Evolutionary conservation across 78 protist genomes (phyloP), one percentile per base, ranked within the genome.

Genomic region (Dictyostelium capitatum): DNA sequence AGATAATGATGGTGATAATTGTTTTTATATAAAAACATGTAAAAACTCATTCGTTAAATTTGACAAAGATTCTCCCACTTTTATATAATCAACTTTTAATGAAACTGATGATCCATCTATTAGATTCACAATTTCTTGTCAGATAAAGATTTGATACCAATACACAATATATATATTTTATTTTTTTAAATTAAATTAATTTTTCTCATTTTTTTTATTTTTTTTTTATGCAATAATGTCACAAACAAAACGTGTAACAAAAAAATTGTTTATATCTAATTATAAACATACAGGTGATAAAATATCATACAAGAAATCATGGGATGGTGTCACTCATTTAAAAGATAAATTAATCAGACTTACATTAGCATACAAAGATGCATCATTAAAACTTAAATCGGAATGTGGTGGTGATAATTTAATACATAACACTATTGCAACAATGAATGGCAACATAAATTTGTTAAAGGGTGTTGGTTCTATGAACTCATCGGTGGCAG

Each of bases 371-470:
- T 77, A 77, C 67, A 53, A 48, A 77, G 12, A 23, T n/a, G 82
- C 82, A 23, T 77, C 82, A 30, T 48, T 53, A 53, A 32, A 48
- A 23, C 82, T 77, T 15, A 77, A 32, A 77, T 6, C 1, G 4
- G 70, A 53, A 30, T 77, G 69, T 77, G 46, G 82, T 77, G 47
- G 67, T 77, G 82, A 77, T 23, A 17, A 53, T 48, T 1, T 53
- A 77, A 77, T 77, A 51, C 82, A 77, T 32, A 77, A 77, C 30
- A 77, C 82, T 15, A 54, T 77, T 14, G 62, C 82, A 77, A 30
- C 82, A 20, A 77, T 77, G 70, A 77, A 77, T 53, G 82, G 82
- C 6, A 53, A 53, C 19, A 77, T 30, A 0, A 0, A 37, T 19
- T 9, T 0, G 6, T 19, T 70, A 70, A 43, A 41, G 15, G 78